Percentiles rank a stretch among this genome's conserved stretches.
These are phyloP conservation scores for Limonium bicolor DNA, from an alignment of 148 eudicot genomes.

Conservation along the genomic window DNA sequence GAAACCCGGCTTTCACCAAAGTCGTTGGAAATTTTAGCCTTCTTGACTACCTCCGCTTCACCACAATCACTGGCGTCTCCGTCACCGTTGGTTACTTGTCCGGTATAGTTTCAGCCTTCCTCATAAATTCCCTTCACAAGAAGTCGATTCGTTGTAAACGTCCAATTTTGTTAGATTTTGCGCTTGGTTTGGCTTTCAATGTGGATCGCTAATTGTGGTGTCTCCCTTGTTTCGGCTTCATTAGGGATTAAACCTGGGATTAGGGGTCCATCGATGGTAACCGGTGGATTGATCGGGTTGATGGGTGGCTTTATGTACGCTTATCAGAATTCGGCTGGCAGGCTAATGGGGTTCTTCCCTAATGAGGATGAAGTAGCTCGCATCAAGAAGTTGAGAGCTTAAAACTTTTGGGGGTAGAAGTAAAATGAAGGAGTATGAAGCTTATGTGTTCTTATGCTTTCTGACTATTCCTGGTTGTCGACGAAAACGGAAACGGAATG, in stretches of 20 bases:
- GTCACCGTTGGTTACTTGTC: slow-evolving; percentile 88
- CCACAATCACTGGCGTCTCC: slow-evolving; percentile 83
- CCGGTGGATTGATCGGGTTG: slow-evolving; percentile 77
- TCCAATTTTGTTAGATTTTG: not conserved
- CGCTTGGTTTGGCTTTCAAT: not conserved
- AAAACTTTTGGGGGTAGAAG: no score
- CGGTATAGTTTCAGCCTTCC: slow-evolving; percentile 20
- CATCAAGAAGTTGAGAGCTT: slow-evolving; percentile 41
- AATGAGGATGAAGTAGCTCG: slow-evolving; percentile 80
- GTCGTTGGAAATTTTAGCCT: slow-evolving; percentile 80
- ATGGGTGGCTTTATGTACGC: slow-evolving; percentile 98
- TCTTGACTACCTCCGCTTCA: slow-evolving; percentile 79
- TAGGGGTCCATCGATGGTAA: slow-evolving; percentile 90
- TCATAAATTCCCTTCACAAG: not conserved
- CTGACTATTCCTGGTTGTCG: no score
- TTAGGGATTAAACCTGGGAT: slow-evolving; percentile 80
- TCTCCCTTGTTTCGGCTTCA: not conserved
- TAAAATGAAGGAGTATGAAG: no score
- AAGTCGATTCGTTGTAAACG: not conserved
- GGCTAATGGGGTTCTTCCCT: slow-evolving; percentile 98
- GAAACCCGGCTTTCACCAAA: slow-evolving; percentile 84
- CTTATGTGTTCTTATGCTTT: no score
- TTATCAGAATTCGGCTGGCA: slow-evolving; percentile 81
- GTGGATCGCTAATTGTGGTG: no score
- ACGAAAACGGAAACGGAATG: no score